A percentile compares a stretch with the other conserved stretches of the same genome.
Evolutionary conservation across 306 rosid genomes (phyloP).

Genomic region (Hippophae gyantsensis): DNA sequence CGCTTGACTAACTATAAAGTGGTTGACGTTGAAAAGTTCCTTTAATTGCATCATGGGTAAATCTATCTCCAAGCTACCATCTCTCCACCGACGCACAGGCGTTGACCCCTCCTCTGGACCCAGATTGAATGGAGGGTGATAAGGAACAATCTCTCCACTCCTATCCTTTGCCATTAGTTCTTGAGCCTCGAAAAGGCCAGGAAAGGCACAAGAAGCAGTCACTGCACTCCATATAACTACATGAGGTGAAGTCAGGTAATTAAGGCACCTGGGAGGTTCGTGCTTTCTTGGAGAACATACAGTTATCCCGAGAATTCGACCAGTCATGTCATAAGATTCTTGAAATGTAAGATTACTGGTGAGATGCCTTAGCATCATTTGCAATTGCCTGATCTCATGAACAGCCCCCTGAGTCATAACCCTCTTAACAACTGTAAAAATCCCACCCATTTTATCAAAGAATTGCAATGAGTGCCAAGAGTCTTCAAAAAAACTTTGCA

Average conservation of each 20-base stretch:
- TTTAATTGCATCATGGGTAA: constrained; percentile 95
- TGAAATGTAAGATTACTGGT: constrained; percentile 94
- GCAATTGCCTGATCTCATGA: constrained; percentile 90
- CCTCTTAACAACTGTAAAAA: constrained; percentile 81
- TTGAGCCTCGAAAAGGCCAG: constrained; percentile 98
- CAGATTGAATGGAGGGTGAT: constrained; percentile 88
- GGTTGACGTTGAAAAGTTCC: constrained; percentile 91
- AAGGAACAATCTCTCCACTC: constrained; percentile 88
- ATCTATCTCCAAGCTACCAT: constrained; percentile 96
- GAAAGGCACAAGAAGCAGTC: constrained; percentile 96
- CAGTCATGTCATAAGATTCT: constrained; percentile 98
- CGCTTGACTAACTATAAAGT: constrained; percentile 92
- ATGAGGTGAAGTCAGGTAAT: constrained; percentile 93
- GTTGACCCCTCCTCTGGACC: constrained; percentile 78
- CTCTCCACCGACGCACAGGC: constrained; percentile 83
- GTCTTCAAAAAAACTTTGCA: constrained; percentile 81
- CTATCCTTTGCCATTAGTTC: constrained; percentile 98
- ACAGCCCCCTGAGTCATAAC: constrained; percentile 76
- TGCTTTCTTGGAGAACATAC: constrained; percentile 98
- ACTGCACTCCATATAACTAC: constrained; percentile 99
- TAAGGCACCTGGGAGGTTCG: constrained; percentile 97
- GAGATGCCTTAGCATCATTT: constrained; percentile 75
- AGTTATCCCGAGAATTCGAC: constrained; percentile 88
- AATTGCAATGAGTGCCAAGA: constrained; percentile 86
- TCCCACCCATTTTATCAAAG: constrained; percentile 84